Evolutionary conservation across 805 yeast species (phyloP), one percentile per base, ranked within the genome.

Genomic region (Candida piceae): DNA sequence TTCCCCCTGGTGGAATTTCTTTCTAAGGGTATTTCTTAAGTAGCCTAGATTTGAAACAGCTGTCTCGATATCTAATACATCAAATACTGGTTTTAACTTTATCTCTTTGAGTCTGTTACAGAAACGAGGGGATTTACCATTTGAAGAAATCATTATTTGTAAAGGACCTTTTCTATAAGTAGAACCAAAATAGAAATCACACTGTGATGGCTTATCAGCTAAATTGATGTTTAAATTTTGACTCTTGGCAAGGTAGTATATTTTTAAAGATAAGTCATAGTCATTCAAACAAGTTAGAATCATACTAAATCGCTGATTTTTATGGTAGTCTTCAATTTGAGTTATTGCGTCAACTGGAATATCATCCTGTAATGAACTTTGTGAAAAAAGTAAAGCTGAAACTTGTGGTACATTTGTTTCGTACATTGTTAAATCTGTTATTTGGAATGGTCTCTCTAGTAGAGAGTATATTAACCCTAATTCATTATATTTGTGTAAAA

Each of bases 141-240:
- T 84, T 10, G 95, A 84, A 27, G 86, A 76, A 11, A 85, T 81
- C 89, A 85, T 80, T 26, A 85, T 70, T 53, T 84, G 93, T 34
- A 85, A 62, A 12, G 78, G 75, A 12, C 89, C 93, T 45, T 74
- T 74, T 50, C 84, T 70, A 56, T 75, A 78, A 64, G 81, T 78
- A 17, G 89, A 75, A 1, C 95, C 95, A 57, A 85, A 85, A 62
- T 84, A 85, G 58, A 84, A 85, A 58, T 85, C 95, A 63, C 95
- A 85, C 41, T 76, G 63, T n/a, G 74, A 72, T 3, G 95, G 94
- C 43, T 82, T 82, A 56, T 85, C 95, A 1, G 95, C 95, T 27
- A 84, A 80, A 52, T 85, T 85, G 17, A 83, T 86, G 18, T 76
- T 74, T 56, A 86, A 46, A 39, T 76, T 60, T 30, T 65, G 48